These are phyloP conservation scores for Raffaelea albimanens DNA, from an alignment of 2,329 filamentous ascomycete genomes.

Conservation along the genomic window DNA sequence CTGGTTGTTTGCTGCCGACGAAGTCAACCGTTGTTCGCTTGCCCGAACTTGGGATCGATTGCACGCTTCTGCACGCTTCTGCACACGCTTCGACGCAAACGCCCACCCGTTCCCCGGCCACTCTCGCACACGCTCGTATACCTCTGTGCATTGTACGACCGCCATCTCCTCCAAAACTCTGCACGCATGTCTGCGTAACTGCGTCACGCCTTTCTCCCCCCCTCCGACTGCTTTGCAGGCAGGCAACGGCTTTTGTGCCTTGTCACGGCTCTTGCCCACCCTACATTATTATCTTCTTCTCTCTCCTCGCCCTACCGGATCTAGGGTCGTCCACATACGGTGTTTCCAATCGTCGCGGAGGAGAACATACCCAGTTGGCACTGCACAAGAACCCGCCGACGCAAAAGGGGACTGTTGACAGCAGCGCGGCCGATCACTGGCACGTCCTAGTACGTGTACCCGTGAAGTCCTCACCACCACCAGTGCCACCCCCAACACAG, in stretches of 20 bases:
- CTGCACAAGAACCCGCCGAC: too few species aligned
- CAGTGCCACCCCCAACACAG: too few species aligned
- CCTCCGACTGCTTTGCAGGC: slow-evolving; percentile 2
- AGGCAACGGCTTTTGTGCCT: neutral
- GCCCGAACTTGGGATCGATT: neutral
- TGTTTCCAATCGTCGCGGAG: too few species aligned
- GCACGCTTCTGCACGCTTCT: neutral
- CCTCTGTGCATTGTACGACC: neutral
- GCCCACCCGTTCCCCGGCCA: neutral
- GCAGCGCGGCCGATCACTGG: too few species aligned
- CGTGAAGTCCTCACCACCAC: too few species aligned
- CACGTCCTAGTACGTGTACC: too few species aligned
- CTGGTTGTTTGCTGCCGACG: too few species aligned
- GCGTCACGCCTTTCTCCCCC: neutral
- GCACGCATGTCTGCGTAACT: slow-evolving; percentile 2
- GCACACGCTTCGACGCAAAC: neutral
- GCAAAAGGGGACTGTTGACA: too few species aligned
- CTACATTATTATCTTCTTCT: neutral
- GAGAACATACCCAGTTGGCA: too few species aligned
- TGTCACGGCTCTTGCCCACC: neutral
- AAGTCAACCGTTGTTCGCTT: neutral
- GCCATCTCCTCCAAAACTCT: neutral
- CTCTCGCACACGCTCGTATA: neutral
- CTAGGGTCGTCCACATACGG: too few species aligned
- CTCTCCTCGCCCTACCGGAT: neutral